phyloP scores from a whole-genome alignment of 768 basidiomycete genomes.

The Boletus insuetus region DNA sequence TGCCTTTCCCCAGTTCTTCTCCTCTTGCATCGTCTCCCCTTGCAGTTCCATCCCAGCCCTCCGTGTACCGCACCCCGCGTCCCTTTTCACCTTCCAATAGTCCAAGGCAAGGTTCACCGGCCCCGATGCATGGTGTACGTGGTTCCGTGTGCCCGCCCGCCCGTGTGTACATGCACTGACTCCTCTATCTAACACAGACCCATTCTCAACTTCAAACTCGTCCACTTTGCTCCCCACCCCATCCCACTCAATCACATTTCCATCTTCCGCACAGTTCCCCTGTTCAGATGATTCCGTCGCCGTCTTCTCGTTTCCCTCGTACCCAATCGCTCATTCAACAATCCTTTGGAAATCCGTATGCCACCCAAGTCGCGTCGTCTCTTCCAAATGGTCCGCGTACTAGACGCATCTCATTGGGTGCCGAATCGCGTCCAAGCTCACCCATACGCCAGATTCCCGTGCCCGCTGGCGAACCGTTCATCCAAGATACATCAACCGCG shows the following conservation, averaged over 20 bases:
- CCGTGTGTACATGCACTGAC: background rate
- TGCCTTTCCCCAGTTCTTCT: conserved; percentile 11
- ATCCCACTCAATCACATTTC: conserved; percentile 5
- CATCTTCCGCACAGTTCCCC: conserved; percentile 1
- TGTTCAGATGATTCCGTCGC: background rate
- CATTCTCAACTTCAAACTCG: conserved; percentile 6
- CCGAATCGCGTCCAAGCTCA: background rate
- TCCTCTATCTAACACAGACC: background rate
- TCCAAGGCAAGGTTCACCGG: conserved; percentile 9
- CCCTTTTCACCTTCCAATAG: conserved; percentile 8
- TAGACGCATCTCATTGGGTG: conserved; percentile 9
- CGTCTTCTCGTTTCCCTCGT: conserved; percentile 7
- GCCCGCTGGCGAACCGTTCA: background rate
- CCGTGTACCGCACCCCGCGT: background rate
- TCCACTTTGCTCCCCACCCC: conserved; percentile 1
- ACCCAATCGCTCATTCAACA: conserved; percentile 20
- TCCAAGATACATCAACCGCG: background rate
- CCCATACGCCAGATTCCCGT: background rate
- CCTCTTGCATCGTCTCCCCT: conserved; percentile 13
- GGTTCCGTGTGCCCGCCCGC: background rate
- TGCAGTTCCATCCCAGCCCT: background rate
- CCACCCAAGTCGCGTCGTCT: background rate
- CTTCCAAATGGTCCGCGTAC: background rate
- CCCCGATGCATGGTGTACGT: conserved; percentile 12
- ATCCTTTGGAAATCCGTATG: conserved; percentile 3